Evolutionary conservation across 352 stramenopile genomes (phyloP).

Genomic region (Pythium myriotylum): DNA sequence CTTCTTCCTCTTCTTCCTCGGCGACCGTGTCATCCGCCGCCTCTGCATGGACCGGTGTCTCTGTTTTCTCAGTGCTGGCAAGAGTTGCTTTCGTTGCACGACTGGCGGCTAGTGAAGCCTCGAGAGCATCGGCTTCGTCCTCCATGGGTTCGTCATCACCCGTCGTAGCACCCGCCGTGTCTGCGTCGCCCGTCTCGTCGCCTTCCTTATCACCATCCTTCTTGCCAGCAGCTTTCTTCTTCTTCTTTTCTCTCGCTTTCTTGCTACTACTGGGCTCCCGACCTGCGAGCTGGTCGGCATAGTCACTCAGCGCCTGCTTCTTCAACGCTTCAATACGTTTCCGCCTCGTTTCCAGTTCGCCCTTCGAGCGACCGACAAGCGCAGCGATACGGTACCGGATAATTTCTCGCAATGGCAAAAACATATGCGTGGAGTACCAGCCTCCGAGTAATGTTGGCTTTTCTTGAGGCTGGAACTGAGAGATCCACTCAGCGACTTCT

Average conservation of each 20-base stretch:
- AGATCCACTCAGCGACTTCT: slow-evolving; percentile 57
- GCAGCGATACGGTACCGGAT: slow-evolving; percentile 73
- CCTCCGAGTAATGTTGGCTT: slow-evolving; percentile 63
- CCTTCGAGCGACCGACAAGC: slow-evolving; percentile 69
- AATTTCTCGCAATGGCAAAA: slow-evolving; percentile 74
- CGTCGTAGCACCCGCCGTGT: background rate
- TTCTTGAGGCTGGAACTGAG: slow-evolving; percentile 47
- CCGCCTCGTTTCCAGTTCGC: slow-evolving; percentile 61
- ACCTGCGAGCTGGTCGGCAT: slow-evolving; percentile 45
- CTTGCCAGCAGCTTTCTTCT: background rate
- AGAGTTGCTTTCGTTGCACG: background rate
- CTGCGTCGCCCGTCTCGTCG: slow-evolving; percentile 1
- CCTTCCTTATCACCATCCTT: slow-evolving; percentile 13
- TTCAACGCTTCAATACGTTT: slow-evolving; percentile 75
- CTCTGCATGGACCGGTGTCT: background rate
- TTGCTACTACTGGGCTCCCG: slow-evolving; percentile 23
- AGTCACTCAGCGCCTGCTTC: slow-evolving; percentile 69
- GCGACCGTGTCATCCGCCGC: slow-evolving; percentile 5
- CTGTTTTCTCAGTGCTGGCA: background rate
- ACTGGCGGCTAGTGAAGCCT: slow-evolving; percentile 17
- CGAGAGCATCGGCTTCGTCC: slow-evolving; percentile 20
- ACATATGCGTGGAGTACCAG: slow-evolving; percentile 85
- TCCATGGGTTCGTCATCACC: slow-evolving; percentile 19
- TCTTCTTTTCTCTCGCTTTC: slow-evolving; percentile 17
- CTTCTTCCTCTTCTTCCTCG: slow-evolving; percentile 22